Conservation (phyloP, 805 yeast species). For the Wickerhamomyces kurtzmanii region DNA sequence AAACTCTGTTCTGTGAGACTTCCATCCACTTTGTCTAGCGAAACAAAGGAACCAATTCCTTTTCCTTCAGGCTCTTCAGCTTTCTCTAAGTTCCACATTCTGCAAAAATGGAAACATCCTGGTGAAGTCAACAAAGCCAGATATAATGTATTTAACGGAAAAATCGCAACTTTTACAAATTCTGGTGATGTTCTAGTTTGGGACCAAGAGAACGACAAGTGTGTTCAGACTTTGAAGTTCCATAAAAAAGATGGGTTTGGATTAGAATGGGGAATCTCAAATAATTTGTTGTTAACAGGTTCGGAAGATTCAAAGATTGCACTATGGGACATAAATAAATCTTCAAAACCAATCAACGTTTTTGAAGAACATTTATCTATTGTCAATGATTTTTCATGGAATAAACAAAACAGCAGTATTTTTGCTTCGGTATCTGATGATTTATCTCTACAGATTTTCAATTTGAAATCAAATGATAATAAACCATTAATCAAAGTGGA, state of each 20-base stretch:
- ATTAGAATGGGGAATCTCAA: constrained; percentile 50
- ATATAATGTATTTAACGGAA: constrained; percentile 22
- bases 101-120: constrained; percentile 39
- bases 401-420: constrained; percentile 27
- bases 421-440: constrained; percentile 73
- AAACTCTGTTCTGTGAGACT: constrained; percentile 25
- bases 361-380: constrained; percentile 44
- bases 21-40: constrained; percentile 37
- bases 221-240: constrained; percentile 27
- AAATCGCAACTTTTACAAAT: constrained; percentile 15
- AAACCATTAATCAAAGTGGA: constrained; percentile 34
- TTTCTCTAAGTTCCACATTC: constrained; percentile 27
- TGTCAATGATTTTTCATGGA: constrained; percentile 63
- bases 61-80: constrained; percentile 19
- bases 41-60: constrained; percentile 13
- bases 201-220: constrained; percentile 16
- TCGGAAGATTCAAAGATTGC: constrained; percentile 62
- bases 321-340: constrained; percentile 49
- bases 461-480: constrained; percentile 30
- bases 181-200: constrained; percentile 39
- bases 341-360: constrained; percentile 32
- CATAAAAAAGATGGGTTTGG: constrained; percentile 65
- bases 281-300: constrained; percentile 45
- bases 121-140: constrained; percentile 60
- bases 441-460: constrained; percentile 48